Base-by-base conservation (phyloP, 2,329 filamentous ascomycete genomes). In the Onygenales sp. region DNA sequence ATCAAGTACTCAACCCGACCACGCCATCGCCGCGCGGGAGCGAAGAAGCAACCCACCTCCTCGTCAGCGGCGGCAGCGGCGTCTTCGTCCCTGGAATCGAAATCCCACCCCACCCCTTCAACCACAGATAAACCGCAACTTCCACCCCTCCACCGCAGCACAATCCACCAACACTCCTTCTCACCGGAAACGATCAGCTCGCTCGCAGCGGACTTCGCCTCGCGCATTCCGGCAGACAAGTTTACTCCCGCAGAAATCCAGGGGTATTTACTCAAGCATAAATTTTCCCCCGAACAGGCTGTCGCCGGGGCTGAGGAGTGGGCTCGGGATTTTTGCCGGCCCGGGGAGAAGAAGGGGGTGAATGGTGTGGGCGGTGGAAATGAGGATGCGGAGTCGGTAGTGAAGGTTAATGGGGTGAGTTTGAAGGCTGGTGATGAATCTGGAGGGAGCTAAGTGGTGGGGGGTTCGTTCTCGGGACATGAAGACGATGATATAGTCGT, bases 231-330 rank as follows among this genome's bases (percentile, higher is more conserved):
- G 1, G 56, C 55, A 4, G 63, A 60, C 0, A 63, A 70, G 35
- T 68, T 72, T 51, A 69, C 69, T 0, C 66, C 69, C 21, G 70
- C 70, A 10, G 69, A 72, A 59, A 67, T 73, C 17, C 71, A 73
- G 58, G 69, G 69, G 2, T 71, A 69, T 56, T 60, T 73, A 7
- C 60, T 73, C 3, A n/a, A 33, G 11, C 36, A 32, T 43, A 38
- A 39, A 27, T 8, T 45, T 14, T 41, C 50, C 11, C 31, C 42
- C 5, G 8, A 27, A 10, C 14, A n/a, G 2, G 39, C 41, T 14
- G 31, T 54, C 48, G 27, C 52, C 27, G 33, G 33, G 47, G 35
- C 46, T 36, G 47, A 58, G 38, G 35, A 50, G 17, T 50, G 47
- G 47, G 33, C 39, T 4, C 31, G n/a, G 27, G 17, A 35, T 14